Conservation (phyloP, 2,329 filamentous ascomycete genomes). For the Sporothrix brasiliensis region DNA sequence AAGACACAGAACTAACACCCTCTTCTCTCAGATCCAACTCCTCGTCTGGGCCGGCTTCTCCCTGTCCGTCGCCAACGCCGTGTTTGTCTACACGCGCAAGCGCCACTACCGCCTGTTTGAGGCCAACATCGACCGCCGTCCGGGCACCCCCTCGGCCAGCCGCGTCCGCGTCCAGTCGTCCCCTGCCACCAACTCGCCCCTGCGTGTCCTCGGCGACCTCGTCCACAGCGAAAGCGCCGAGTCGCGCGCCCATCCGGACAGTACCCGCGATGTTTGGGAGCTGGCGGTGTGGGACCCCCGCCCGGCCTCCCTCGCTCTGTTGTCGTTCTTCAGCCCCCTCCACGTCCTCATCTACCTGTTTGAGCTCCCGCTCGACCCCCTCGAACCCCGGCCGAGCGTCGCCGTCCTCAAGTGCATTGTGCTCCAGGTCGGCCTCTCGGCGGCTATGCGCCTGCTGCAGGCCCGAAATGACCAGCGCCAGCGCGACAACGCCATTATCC, state of each 20-base stretch:
- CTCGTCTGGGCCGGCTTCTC: slow-evolving; percentile 69
- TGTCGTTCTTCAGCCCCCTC: slow-evolving; percentile 89
- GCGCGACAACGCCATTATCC: slow-evolving; percentile 81
- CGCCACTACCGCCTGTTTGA: slow-evolving; percentile 92
- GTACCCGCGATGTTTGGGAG: slow-evolving; percentile 89
- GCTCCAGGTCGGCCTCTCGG: slow-evolving; percentile 72
- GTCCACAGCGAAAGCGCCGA: slow-evolving; percentile 73
- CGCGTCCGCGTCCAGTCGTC: slow-evolving; percentile 87
- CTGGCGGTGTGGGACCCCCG: slow-evolving; percentile 91
- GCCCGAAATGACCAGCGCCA: slow-evolving; percentile 78
- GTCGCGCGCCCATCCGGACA: slow-evolving; percentile 80
- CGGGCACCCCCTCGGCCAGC: slow-evolving; percentile 80
- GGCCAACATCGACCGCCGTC: slow-evolving; percentile 73
- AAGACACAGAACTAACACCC: slow-evolving; percentile 23
- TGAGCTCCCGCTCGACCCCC: slow-evolving; percentile 74
- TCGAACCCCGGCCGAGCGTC: slow-evolving; percentile 81
- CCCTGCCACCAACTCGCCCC: slow-evolving; percentile 70
- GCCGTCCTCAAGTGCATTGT: slow-evolving; percentile 83
- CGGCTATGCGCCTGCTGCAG: slow-evolving; percentile 74
- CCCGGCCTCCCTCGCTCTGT: slow-evolving; percentile 76
- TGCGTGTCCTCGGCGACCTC: slow-evolving; percentile 71
- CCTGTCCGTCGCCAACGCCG: slow-evolving; percentile 73
- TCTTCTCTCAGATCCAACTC: slow-evolving; percentile 60
- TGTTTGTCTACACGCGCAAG: slow-evolving; percentile 78
- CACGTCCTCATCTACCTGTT: slow-evolving; percentile 91